These are phyloP conservation scores for Hemerocallis citrina DNA, from an alignment of 106 monocot species.

Conservation along the genomic window DNA sequence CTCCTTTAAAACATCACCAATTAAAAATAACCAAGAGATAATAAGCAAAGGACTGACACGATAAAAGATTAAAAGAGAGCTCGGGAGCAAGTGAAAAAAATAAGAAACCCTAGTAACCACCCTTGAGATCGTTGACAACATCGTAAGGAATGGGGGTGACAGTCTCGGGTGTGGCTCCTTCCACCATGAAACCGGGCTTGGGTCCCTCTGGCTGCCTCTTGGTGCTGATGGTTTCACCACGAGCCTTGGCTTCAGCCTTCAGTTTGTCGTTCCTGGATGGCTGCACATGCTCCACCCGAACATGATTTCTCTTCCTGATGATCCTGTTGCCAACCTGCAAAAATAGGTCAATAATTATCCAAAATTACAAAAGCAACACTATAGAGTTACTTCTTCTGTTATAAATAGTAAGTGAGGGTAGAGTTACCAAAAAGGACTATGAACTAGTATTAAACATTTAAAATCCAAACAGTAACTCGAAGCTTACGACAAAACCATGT, in stretches of 20 bases:
- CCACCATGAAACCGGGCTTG: slow-evolving; percentile 38
- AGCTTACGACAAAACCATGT: too few relatives aligned
- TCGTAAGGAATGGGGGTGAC: slow-evolving; percentile 81
- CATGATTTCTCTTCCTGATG: slow-evolving; percentile 65
- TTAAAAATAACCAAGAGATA: too few relatives aligned
- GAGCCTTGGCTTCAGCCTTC: slow-evolving; percentile 57
- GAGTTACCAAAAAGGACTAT: too few relatives aligned
- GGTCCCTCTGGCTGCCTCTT: slow-evolving; percentile 66
- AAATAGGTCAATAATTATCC: neutral
- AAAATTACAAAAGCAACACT: too few relatives aligned
- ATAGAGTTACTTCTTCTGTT: too few relatives aligned
- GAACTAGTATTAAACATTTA: too few relatives aligned
- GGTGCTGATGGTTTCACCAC: slow-evolving; percentile 56
- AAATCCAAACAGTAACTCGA: too few relatives aligned
- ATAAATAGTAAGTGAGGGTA: too few relatives aligned
- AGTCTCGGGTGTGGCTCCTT: slow-evolving; percentile 57
- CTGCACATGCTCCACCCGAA: slow-evolving; percentile 57
- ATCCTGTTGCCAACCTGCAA: slow-evolving; percentile 63
- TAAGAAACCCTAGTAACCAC: slow-evolving; percentile 72
- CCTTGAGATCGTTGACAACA: slow-evolving; percentile 81
- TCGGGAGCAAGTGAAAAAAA: too few relatives aligned
- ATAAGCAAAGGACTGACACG: too few relatives aligned
- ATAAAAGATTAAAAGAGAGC: too few relatives aligned
- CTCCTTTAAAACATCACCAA: too few relatives aligned
- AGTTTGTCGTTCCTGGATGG: slow-evolving; percentile 59